These are phyloP conservation scores for Erigeron philadelphicus DNA, from an alignment of 140 eudicot species.

Conservation along the genomic window DNA sequence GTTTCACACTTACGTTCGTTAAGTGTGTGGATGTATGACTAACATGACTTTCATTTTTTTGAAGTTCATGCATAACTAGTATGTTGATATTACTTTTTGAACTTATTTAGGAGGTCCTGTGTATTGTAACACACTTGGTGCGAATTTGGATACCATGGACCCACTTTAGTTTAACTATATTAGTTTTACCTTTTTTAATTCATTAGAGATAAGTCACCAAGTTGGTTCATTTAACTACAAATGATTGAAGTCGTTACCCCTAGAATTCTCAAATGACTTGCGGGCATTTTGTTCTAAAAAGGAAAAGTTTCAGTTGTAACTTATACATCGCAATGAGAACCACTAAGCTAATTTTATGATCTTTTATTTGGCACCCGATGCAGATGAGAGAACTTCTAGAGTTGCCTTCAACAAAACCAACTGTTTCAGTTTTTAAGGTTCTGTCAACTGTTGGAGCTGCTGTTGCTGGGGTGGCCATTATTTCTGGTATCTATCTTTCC, in stretches of 20 bases:
- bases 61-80: neutral
- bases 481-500: conserved; percentile 73
- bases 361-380: conserved; percentile 14
- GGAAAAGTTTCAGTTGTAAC: neutral
- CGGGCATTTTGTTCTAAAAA: neutral
- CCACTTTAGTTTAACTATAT: no score
- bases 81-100: neutral
- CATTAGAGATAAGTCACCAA: neutral
- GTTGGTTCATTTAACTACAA: neutral
- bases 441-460: conserved; percentile 58
- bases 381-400: conserved; percentile 63
- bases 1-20: neutral
- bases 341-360: neutral
- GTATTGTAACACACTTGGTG: neutral
- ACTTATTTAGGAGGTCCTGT: neutral
- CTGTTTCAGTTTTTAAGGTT: conserved; percentile 42
- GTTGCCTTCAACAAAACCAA: conserved; percentile 44
- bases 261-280: no score
- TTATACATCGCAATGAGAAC: neutral
- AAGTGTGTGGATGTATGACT: neutral
- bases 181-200: neutral
- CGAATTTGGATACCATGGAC: neutral
- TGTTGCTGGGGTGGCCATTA: conserved; percentile 73
- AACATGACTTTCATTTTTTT: neutral
- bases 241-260: neutral